phyloP scores from a whole-genome alignment of 495 filamentous ascomycete genomes.

The Penicillium antarcticum region DNA sequence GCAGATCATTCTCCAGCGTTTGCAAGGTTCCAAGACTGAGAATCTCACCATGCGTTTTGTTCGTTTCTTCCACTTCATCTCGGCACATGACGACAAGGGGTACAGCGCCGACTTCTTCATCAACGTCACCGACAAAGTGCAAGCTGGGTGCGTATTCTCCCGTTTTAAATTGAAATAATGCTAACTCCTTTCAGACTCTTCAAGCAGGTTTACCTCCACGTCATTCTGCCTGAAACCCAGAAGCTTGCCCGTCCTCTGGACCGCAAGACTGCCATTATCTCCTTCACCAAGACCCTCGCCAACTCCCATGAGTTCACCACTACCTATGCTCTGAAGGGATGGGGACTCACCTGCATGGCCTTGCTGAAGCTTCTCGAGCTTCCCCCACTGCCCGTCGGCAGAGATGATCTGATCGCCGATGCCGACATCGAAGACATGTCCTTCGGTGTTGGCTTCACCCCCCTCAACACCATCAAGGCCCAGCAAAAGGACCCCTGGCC shows the following conservation, averaged over 20 bases:
- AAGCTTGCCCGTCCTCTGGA: constrained; percentile 82
- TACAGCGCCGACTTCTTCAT: constrained; percentile 89
- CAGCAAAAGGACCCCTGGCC: constrained; percentile 70
- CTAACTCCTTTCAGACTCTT: constrained; percentile 60
- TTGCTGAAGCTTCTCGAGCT: constrained; percentile 85
- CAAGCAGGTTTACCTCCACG: constrained; percentile 72
- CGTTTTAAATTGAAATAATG: neutral
- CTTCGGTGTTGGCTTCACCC: constrained; percentile 91
- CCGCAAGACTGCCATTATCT: constrained; percentile 90
- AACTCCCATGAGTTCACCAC: constrained; percentile 76
- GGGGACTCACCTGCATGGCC: constrained; percentile 80
- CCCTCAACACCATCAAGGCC: constrained; percentile 81
- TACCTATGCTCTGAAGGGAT: constrained; percentile 70
- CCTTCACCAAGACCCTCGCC: constrained; percentile 83
- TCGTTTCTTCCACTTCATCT: constrained; percentile 88
- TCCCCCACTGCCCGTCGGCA: constrained; percentile 67
- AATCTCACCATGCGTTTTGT: constrained; percentile 77
- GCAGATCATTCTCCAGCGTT: constrained; percentile 73
- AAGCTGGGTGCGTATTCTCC: constrained; percentile 55
- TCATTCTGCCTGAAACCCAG: constrained; percentile 85
- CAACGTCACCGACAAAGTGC: constrained; percentile 72
- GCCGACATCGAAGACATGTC: constrained; percentile 90
- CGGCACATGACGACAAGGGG: constrained; percentile 69
- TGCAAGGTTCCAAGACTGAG: constrained; percentile 77
- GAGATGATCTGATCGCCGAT: constrained; percentile 75